Conservation (phyloP, 2,329 filamentous ascomycete species). For the Eutypella sp. region DNA sequence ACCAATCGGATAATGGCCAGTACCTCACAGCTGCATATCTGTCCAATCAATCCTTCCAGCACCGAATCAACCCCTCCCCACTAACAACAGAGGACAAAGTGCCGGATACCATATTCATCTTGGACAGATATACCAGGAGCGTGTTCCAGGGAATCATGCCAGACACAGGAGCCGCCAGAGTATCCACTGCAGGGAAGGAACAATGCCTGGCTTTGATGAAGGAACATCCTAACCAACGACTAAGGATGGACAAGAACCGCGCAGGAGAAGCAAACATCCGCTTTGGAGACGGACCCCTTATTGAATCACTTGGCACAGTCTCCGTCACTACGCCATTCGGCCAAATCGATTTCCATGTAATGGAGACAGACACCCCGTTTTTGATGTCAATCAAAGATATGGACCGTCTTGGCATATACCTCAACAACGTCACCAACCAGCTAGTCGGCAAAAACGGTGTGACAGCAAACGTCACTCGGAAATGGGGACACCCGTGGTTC, state of each 20-base stretch:
- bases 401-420: constrained; percentile 1
- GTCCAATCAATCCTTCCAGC: neutral
- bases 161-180: neutral
- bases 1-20: neutral
- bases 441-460: neutral
- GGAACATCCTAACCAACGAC: neutral
- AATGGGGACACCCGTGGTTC: constrained; percentile 2
- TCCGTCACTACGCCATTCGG: neutral
- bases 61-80: neutral
- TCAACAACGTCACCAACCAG: constrained; percentile 1
- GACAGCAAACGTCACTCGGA: too few species aligned
- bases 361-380: constrained; percentile 1
- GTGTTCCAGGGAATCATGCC: constrained; percentile 3
- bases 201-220: too few species aligned
- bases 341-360: neutral
- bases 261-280: constrained; percentile 1
- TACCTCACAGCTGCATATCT: neutral
- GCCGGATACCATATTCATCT: too few species aligned
- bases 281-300: neutral
- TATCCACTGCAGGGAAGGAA: neutral
- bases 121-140: neutral
- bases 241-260: constrained; percentile 1
- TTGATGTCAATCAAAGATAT: constrained; percentile 2
- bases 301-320: neutral
- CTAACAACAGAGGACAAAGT: neutral